Base-by-base conservation (phyloP, 23 red algal species). In the Gracilaria caudata region DNA sequence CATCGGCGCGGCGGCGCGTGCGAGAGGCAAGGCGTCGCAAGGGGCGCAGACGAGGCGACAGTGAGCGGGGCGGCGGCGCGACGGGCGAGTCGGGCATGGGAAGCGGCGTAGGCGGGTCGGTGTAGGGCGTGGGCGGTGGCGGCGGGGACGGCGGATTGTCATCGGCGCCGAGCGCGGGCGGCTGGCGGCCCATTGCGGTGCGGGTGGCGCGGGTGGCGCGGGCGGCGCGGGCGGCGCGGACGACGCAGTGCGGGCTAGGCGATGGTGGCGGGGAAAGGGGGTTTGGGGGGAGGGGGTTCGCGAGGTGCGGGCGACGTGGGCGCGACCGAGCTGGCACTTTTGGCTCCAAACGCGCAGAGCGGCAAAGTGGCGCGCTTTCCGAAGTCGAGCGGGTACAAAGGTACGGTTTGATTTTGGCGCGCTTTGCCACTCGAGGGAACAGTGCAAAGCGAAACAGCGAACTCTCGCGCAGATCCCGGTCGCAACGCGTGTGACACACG, bases 151-250 rank as follows among this genome's bases (percentile, higher is more conserved):
- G 68, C 8, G 68, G 63, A 17, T 46, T 35, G 28, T 85, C 81
- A 40, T 87, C 83, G 2, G 83, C 83, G 68, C 57, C 66, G 4
- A 68, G 68, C 68, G 68, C 64, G 65, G 61, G 49, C 49, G 46
- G 51, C 16, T 35, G 39, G 8, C 66, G 49, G 30, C 46, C 57
- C 61, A 63, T 70, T 19, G 0, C 26, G 35, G 77, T 7, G 45
- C 0, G 0, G 40, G 41, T 19, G 75, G 75, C 75, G 49, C 19
- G 30, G 21, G 77, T 25, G 45, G 45, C 32, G 77, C 3, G 16
- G 43, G 77, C 45, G 46, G 7, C 12, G 32, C 10, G 13, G 40
- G 4, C 35, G 33, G 5, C 41, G 4, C 54, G 0, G 34, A 29
- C 7, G 6, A 61, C 4, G 19, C 57, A 61, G 7, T 29, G 7